A percentile compares a stretch with the other conserved stretches of the same genome.
Conservation (phyloP, 208 protist genomes). For the Zelonia costaricensis region DNA sequence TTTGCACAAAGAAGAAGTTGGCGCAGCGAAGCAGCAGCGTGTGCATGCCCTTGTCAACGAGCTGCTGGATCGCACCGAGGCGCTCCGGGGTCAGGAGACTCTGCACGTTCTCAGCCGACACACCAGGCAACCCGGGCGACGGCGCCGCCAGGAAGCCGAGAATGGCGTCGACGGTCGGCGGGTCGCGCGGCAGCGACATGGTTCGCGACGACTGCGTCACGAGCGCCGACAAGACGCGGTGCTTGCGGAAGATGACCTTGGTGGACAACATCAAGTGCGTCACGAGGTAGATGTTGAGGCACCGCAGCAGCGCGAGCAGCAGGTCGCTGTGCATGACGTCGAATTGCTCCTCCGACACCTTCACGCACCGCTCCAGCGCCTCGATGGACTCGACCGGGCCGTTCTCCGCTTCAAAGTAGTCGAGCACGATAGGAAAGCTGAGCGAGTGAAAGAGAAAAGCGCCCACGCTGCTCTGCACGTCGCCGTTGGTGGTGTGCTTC, state of each 20-base stretch:
- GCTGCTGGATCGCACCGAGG: slow-evolving; percentile 47
- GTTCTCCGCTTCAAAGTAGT: slow-evolving; percentile 63
- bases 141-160: slow-evolving; percentile 60
- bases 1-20: slow-evolving; percentile 84
- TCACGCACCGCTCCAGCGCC: slow-evolving; percentile 51
- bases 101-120: slow-evolving; percentile 77
- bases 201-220: slow-evolving; percentile 72
- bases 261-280: slow-evolving; percentile 84
- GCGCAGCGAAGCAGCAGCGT: slow-evolving; percentile 63
- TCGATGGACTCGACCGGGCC: slow-evolving; percentile 55
- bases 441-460: slow-evolving; percentile 78
- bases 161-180: slow-evolving; percentile 70
- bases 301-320: slow-evolving; percentile 61
- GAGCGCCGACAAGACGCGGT: slow-evolving; percentile 64
- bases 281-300: slow-evolving; percentile 79
- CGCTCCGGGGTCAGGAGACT: slow-evolving; percentile 73
- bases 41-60: slow-evolving; percentile 73
- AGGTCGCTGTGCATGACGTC: slow-evolving; percentile 65
- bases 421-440: slow-evolving; percentile 78
- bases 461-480: slow-evolving; percentile 73
- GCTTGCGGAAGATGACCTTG: slow-evolving; percentile 80
- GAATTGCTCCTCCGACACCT: slow-evolving; percentile 67
- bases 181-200: slow-evolving; percentile 68
- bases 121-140: slow-evolving; percentile 55
- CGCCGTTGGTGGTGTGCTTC: slow-evolving; percentile 46